A percentile compares a stretch with the other conserved stretches of the same genome.
Conservation (phyloP, 2,329 filamentous ascomycete species). For the Bertia moriformis region DNA sequence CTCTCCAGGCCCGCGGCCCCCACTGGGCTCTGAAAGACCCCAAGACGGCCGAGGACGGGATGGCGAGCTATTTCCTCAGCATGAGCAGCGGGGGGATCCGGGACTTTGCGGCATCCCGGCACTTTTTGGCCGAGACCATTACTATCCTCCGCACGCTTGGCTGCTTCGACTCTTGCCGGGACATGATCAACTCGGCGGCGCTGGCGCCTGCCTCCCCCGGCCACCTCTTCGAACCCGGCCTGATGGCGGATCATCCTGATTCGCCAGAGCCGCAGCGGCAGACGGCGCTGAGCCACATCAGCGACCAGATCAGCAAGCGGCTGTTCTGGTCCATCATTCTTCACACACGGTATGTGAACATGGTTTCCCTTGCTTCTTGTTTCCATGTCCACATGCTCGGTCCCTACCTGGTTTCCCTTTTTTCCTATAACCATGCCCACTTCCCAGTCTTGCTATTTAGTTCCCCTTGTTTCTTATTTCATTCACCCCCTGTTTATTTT, state of each 20-base stretch:
- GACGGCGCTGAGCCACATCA: background rate
- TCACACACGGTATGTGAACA: no score
- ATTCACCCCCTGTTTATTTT: no score
- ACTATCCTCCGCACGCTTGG: slow-evolving; percentile 55
- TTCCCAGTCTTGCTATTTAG: no score
- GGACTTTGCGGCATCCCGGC: slow-evolving; percentile 50
- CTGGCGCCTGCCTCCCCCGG: no score
- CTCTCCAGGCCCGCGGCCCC: slow-evolving; percentile 49
- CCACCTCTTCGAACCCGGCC: no score
- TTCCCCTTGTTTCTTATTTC: no score
- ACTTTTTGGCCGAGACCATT: slow-evolving; percentile 62
- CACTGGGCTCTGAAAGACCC: slow-evolving; percentile 26
- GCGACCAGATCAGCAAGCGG: background rate
- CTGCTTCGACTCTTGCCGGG: slow-evolving; percentile 47
- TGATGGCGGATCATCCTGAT: background rate
- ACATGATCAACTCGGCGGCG: background rate
- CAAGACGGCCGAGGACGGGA: slow-evolving; percentile 46
- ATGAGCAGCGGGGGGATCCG: slow-evolving; percentile 54
- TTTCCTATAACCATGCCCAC: no score
- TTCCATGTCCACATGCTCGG: no score
- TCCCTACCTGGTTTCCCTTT: no score
- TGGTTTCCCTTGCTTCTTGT: no score
- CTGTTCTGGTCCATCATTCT: background rate
- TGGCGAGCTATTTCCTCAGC: slow-evolving; percentile 63
- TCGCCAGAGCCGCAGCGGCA: no score